phyloP scores from a whole-genome alignment of 176 grass and related monocot genomes.

The Areca catechu region DNA sequence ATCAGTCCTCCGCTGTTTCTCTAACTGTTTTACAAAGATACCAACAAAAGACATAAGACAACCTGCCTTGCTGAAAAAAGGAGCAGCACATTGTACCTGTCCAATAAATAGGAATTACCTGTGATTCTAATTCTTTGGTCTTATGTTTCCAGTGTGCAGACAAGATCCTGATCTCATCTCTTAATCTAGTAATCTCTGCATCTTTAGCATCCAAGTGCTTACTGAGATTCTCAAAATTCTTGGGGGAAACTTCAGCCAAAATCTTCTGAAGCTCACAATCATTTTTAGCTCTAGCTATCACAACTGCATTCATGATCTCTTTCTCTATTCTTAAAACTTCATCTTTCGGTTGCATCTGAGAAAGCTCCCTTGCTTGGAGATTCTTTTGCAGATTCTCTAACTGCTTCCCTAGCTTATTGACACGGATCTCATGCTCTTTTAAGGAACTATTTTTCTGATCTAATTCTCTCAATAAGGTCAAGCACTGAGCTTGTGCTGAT shows the following conservation, averaged over 20 bases:
- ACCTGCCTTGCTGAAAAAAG: too few species aligned
- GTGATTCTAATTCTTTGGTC: conserved; percentile 68
- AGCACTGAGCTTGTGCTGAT: conserved; percentile 55
- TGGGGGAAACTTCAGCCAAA: conserved; percentile 67
- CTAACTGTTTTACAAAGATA: conserved; percentile 36
- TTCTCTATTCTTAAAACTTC: conserved; percentile 61
- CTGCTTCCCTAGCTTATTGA: conserved; percentile 63
- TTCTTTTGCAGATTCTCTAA: conserved; percentile 58
- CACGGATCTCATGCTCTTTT: conserved; percentile 57
- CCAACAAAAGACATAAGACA: not conserved
- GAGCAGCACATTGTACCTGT: too few species aligned
- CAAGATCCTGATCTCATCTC: conserved; percentile 84
- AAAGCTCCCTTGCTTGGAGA: conserved; percentile 53
- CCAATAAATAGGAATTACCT: conserved; percentile 31
- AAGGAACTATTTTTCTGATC: conserved; percentile 55
- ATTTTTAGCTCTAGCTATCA: conserved; percentile 43
- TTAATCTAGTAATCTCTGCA: conserved; percentile 59
- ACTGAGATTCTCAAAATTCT: conserved; percentile 69
- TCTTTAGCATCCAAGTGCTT: conserved; percentile 70
- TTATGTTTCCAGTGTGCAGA: conserved; percentile 75
- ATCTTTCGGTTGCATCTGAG: conserved; percentile 59
- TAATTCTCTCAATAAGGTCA: conserved; percentile 53
- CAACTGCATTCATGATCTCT: conserved; percentile 54
- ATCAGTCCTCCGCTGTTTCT: conserved; percentile 60
- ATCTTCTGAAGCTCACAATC: conserved; percentile 60